Conservation (phyloP, 1,284 basidiomycete species). For the Cutaneotrichosporon cutaneum region DNA sequence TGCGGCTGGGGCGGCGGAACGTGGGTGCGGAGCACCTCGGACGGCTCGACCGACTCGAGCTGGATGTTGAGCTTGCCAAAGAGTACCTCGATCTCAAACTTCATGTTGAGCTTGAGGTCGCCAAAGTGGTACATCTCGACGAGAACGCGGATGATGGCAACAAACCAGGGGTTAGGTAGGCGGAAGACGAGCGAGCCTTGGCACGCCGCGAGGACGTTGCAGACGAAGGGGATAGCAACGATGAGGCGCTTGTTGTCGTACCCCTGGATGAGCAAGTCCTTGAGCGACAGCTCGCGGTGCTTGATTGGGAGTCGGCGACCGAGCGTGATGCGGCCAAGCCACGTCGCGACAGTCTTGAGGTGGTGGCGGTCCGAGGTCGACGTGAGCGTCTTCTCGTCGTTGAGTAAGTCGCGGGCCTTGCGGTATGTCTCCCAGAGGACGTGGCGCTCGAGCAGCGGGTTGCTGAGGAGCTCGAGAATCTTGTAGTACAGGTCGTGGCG, state of each 20-base stretch:
- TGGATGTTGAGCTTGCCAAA: constrained; percentile 90
- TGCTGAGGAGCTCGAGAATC: constrained; percentile 79
- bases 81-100: constrained; percentile 97
- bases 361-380: constrained; percentile 79
- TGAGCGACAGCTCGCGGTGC: constrained; percentile 91
- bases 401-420: constrained; percentile 81
- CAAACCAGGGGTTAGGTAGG: constrained; percentile 97
- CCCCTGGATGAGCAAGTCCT: constrained; percentile 92
- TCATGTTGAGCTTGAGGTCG: constrained; percentile 93
- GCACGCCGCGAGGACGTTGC: constrained; percentile 92
- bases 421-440: constrained; percentile 90
- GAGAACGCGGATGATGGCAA: constrained; percentile 87
- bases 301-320: constrained; percentile 89
- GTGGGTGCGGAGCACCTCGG: constrained; percentile 64
- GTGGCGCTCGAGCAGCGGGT: constrained; percentile 65
- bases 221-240: constrained; percentile 96
- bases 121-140: constrained; percentile 96
- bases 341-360: constrained; percentile 91
- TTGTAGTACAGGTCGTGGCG: constrained; percentile 94
- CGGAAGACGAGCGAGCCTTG: constrained; percentile 86
- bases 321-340: constrained; percentile 92
- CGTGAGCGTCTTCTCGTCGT: constrained; percentile 86
- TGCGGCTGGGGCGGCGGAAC: constrained; percentile 48
- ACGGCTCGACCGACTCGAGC: constrained; percentile 80
- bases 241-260: constrained; percentile 89